phyloP scores from a whole-genome alignment of 1,139 yeast species.

The Meyerozyma elateridarum region DNA sequence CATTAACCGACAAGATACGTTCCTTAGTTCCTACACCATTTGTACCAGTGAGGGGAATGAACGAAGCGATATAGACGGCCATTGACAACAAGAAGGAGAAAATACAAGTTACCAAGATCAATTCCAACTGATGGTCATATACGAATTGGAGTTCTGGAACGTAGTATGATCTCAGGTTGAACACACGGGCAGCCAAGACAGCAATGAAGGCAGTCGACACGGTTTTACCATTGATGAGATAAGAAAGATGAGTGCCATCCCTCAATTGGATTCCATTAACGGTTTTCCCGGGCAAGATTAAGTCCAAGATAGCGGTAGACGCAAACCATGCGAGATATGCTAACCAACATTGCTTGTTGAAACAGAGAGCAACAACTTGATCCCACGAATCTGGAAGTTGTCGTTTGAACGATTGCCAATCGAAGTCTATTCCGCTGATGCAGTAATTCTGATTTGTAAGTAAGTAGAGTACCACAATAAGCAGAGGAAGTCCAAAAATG shows the following conservation, averaged over 20 bases:
- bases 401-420: constrained; percentile 18
- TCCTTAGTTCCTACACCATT: constrained; percentile 59
- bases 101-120: constrained; percentile 58
- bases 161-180: constrained; percentile 40
- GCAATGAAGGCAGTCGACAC: constrained; percentile 46
- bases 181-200: constrained; percentile 48
- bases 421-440: constrained; percentile 43
- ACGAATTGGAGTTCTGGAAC: constrained; percentile 79
- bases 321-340: constrained; percentile 76
- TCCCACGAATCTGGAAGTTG: constrained; percentile 23
- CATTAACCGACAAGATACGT: constrained; percentile 76
- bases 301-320: constrained; percentile 58
- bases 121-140: constrained; percentile 61
- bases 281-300: constrained; percentile 66
- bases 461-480: constrained; percentile 56
- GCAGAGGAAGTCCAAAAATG: constrained; percentile 60
- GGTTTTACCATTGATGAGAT: constrained; percentile 77
- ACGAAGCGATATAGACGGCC: constrained; percentile 65
- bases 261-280: constrained; percentile 67
- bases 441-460: constrained; percentile 54
- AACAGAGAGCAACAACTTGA: constrained; percentile 24
- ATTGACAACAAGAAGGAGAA: constrained; percentile 62
- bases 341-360: constrained; percentile 48
- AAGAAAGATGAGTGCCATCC: constrained; percentile 65
- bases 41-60: constrained; percentile 45